Evolutionary conservation across 768 basidiomycete genomes (phyloP).

Genomic region (Kondoa subrosea): DNA sequence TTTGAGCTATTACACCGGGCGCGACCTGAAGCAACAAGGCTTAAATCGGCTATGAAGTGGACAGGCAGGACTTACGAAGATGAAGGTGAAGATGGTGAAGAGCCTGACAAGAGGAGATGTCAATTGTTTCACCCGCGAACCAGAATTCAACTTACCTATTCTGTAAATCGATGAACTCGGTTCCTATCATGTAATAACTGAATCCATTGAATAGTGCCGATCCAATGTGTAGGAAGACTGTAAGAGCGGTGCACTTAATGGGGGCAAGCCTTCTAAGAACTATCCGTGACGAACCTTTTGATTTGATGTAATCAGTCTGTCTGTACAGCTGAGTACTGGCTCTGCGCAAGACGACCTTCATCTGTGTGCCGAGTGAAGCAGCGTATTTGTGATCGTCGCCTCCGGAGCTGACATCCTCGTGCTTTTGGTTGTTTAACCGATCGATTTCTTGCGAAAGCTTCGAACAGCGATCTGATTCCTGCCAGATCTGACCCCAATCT

Average conservation of each 20-base stretch:
- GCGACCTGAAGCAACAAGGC: constrained; percentile 37
- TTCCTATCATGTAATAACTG: constrained; percentile 20
- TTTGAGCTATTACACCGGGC: neutral
- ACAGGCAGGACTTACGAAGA: constrained; percentile 5
- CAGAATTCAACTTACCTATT: too few relatives aligned
- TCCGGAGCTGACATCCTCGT: constrained; percentile 20
- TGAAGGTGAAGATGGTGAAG: constrained; percentile 22
- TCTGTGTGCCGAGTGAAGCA: constrained; percentile 15
- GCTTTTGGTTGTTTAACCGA: constrained; percentile 14
- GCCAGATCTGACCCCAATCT: constrained; percentile 77
- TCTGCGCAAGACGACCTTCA: constrained; percentile 23
- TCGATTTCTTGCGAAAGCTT: constrained; percentile 36
- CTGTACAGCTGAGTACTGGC: constrained; percentile 30
- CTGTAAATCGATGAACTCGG: neutral
- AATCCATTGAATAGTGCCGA: constrained; percentile 28
- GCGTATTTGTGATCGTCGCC: constrained; percentile 23
- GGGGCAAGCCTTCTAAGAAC: too few relatives aligned
- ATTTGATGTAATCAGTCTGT: neutral
- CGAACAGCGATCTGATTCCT: constrained; percentile 46
- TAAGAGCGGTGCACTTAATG: neutral
- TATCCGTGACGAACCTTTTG: too few relatives aligned
- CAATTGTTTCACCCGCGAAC: too few relatives aligned
- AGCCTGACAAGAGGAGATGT: too few relatives aligned
- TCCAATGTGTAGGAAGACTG: constrained; percentile 12
- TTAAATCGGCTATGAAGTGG: constrained; percentile 42